Base-by-base conservation (phyloP, 495 filamentous ascomycete species). In the Diplogelasinospora grovesii region DNA sequence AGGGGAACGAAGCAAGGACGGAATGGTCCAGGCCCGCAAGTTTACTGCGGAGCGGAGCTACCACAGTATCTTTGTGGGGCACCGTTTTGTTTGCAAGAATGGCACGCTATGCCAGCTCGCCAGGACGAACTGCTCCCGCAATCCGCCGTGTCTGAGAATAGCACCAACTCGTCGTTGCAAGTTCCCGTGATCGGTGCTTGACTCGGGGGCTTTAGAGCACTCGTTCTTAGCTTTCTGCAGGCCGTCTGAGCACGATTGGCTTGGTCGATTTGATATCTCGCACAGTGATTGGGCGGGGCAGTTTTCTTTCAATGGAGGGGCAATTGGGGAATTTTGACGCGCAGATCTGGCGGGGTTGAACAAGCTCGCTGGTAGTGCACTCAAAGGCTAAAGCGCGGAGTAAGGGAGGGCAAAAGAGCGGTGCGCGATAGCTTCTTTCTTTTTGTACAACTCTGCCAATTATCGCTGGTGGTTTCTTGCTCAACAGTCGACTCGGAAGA, bases 201-300 rank as follows among this genome's bases (percentile, higher is more conserved):
- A 27, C 19, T 42, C 23, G 22, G 28, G 29, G 10, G 43, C 45
- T 38, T 24, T n/a, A 22, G 8, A 16, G 7, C 30, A 34, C 39
- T 10, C 15, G 2, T 8, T 26, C 23, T 28, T 28, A 41, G 26
- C 18, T 31, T 22, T 11, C 22, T 41, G 26, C 39, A 34, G 29
- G 19, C 22, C 23, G 16, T 22, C 38, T 13, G 13, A 19, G 24
- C 15, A 34, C 39, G 15, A 39, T 28, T 30, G 24, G 32, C 16
- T 21, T 38, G 32, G 48, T 41, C 29, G 38, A 14, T 26, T 44
- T 43, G 31, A 37, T 32, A 39, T 33, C 32, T 22, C 31, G 42
- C 22, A 38, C 42, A 36, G 37, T 50, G 48, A 50, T 50, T 50
- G 48, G 48, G 31, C 47, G 45, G 48, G 48, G 31, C 47, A 41